phyloP scores from a whole-genome alignment of 495 filamentous ascomycete species.

The Neurospora tetraspora region DNA sequence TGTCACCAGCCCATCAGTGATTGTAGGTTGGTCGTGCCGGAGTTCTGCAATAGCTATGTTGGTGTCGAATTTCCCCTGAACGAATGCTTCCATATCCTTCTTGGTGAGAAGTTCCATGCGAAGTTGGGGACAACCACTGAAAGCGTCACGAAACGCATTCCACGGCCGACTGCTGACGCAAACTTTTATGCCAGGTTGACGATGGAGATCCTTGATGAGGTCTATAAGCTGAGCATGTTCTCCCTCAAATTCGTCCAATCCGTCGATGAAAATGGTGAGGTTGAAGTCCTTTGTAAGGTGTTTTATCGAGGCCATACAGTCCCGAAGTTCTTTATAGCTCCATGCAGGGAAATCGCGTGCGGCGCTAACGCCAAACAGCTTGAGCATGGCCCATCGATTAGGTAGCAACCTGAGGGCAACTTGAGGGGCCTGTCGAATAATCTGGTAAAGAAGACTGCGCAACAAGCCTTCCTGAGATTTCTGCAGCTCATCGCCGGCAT shows the following conservation, averaged over 20 bases:
- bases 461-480: slow-evolving; percentile 32
- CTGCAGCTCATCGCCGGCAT: slow-evolving; percentile 22
- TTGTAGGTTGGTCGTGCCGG: not conserved
- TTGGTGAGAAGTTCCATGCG: slow-evolving; percentile 18
- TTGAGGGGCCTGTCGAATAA: slow-evolving; percentile 13
- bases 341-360: not conserved
- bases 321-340: not conserved
- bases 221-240: slow-evolving; percentile 17
- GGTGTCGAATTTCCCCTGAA: not conserved
- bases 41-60: slow-evolving; percentile 1
- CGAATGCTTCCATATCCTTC: slow-evolving; percentile 18
- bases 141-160: slow-evolving; percentile 26
- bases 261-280: slow-evolving; percentile 35
- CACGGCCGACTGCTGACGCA: slow-evolving; percentile 35
- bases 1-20: slow-evolving; percentile 3
- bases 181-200: slow-evolving; percentile 18
- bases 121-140: slow-evolving; percentile 8
- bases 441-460: slow-evolving; percentile 24
- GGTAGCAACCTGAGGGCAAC: slow-evolving; percentile 16
- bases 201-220: not conserved
- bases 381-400: not conserved
- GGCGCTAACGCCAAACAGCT: not conserved
- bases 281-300: not conserved
- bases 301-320: not conserved
- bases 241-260: slow-evolving; percentile 18